phyloP scores from a whole-genome alignment of 257 asterid species.

The Thymus quinquecostatus region DNA sequence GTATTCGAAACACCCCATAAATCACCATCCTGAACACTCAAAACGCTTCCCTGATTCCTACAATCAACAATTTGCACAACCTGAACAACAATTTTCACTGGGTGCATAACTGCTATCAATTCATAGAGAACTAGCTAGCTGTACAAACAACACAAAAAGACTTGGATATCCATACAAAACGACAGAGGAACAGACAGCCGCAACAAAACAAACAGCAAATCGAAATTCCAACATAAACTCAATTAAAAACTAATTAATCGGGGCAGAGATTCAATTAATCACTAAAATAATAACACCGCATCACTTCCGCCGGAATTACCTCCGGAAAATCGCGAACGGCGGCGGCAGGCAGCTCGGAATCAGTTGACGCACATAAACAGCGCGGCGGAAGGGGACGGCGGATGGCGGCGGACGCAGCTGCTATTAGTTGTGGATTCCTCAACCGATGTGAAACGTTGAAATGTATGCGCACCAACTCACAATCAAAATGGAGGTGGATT shows the following conservation, averaged over 20 bases:
- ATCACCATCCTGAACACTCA: conserved; percentile 31
- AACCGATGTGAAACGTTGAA: neutral
- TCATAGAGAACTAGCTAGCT: conserved; percentile 12
- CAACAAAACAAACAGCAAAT: conserved; percentile 4
- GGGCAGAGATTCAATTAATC: neutral
- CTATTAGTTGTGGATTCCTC: neutral
- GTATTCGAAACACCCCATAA: conserved; percentile 30
- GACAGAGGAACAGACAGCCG: conserved; percentile 1
- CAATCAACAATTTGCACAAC: neutral
- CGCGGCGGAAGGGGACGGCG: conserved; percentile 12
- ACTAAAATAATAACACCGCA: neutral
- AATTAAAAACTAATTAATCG: neutral
- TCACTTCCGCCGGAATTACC: neutral
- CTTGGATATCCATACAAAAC: neutral
- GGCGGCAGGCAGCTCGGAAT: conserved; percentile 7
- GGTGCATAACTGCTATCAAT: neutral
- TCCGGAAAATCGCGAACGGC: conserved; percentile 10
- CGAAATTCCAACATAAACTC: neutral
- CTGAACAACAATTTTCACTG: neutral
- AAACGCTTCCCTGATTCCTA: conserved; percentile 35
- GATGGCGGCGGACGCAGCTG: conserved; percentile 5
- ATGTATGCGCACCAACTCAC: conserved; percentile 1
- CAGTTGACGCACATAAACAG: conserved; percentile 31
- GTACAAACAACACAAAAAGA: neutral
- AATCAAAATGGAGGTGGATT: neutral